Percentiles rank a stretch among this genome's conserved stretches.
phyloP scores from a whole-genome alignment of 164 flowering plant genomes.

The Tinospora cordifolia region DNA sequence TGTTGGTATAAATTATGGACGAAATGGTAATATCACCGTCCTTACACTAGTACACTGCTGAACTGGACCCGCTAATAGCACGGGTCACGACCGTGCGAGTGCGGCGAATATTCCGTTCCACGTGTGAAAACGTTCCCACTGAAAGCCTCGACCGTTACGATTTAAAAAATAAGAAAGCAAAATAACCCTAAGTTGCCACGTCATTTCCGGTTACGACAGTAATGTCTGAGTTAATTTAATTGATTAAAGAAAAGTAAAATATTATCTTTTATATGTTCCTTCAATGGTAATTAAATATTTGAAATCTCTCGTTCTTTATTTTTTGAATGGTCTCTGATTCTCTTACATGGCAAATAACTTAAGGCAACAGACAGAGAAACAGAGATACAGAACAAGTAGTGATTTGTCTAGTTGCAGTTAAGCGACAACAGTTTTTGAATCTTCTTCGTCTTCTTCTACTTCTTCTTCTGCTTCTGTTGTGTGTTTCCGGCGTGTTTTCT shows the following conservation, averaged over 20 bases:
- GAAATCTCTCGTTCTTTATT: background rate
- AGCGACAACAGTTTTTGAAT: too few species aligned
- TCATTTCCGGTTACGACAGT: slow-evolving; percentile 6
- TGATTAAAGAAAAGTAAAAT: background rate
- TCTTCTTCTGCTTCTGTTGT: too few species aligned
- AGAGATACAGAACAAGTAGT: slow-evolving; percentile 6
- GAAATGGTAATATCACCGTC: background rate
- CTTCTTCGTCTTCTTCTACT: too few species aligned
- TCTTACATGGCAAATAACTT: background rate
- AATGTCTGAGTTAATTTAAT: background rate
- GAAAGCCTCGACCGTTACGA: background rate
- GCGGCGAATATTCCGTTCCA: background rate
- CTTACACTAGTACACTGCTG: background rate
- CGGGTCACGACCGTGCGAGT: slow-evolving; percentile 2
- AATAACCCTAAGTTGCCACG: background rate
- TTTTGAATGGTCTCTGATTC: slow-evolving; percentile 2
- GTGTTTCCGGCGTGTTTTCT: background rate
- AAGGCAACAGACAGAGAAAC: background rate
- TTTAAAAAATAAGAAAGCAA: background rate
- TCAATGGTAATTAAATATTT: slow-evolving; percentile 6
- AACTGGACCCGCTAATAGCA: background rate
- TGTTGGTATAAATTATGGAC: background rate
- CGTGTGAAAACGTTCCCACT: background rate
- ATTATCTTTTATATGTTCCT: background rate
- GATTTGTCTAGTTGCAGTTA: background rate